Percentiles rank a stretch among this genome's conserved stretches.
phyloP scores from a whole-genome alignment of 2,329 filamentous ascomycete genomes.

The Grosmannia penicillata region DNA sequence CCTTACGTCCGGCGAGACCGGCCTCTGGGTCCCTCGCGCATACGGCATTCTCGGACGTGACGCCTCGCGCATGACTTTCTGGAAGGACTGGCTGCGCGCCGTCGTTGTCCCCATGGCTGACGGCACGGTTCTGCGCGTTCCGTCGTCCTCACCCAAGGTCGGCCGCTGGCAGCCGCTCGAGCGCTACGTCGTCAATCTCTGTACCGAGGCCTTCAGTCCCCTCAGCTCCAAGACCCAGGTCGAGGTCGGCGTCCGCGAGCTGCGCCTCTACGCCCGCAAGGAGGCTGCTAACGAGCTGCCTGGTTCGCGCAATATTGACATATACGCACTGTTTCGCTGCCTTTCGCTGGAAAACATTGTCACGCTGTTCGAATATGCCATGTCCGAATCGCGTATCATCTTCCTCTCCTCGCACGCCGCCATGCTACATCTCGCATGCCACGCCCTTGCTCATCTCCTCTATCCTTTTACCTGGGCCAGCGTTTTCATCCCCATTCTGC shows the following conservation, averaged over 20 bases:
- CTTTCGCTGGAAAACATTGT: constrained; percentile 87
- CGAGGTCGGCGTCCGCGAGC: constrained; percentile 75
- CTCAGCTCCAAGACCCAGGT: constrained; percentile 91
- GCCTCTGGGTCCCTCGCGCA: constrained; percentile 86
- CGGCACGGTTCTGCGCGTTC: constrained; percentile 66
- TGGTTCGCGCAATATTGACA: constrained; percentile 76
- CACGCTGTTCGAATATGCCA: constrained; percentile 79
- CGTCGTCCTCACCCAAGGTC: constrained; percentile 75
- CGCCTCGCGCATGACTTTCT: constrained; percentile 70
- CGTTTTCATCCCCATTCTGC: constrained; percentile 84
- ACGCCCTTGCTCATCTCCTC: constrained; percentile 70
- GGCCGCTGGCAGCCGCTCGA: constrained; percentile 94
- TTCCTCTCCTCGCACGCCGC: constrained; percentile 88
- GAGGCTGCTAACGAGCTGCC: constrained; percentile 89
- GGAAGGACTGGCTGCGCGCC: constrained; percentile 96
- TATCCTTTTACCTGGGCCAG: constrained; percentile 90
- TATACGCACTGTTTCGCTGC: constrained; percentile 84
- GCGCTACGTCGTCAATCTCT: constrained; percentile 92
- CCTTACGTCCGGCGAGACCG: constrained; percentile 85
- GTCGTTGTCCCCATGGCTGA: constrained; percentile 93
- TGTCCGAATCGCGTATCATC: constrained; percentile 90
- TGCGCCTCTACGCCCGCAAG: constrained; percentile 83
- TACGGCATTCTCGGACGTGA: constrained; percentile 89
- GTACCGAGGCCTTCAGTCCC: constrained; percentile 85
- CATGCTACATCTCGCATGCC: constrained; percentile 87